These are phyloP conservation scores for Macrophomina pseudophaseolina DNA, from an alignment of 2,329 filamentous ascomycete genomes.

Conservation along the genomic window DNA sequence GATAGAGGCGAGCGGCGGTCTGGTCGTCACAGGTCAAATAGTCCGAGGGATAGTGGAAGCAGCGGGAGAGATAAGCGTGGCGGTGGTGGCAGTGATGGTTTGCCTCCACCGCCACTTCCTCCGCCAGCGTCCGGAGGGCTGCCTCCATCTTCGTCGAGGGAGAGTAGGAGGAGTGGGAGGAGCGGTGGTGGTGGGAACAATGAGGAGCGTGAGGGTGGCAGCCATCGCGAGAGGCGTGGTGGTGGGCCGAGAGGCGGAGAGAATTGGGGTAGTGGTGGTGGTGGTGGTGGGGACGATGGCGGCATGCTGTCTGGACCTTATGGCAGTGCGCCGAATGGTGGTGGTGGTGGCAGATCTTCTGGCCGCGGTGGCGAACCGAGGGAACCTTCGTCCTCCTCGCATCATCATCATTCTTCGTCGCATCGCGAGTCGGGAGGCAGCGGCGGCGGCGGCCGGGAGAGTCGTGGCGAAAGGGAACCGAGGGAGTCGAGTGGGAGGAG, in stretches of 20 bases:
- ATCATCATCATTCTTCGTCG: background rate
- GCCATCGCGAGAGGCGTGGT: conserved; percentile 4
- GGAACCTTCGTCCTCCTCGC: background rate
- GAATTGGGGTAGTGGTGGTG: background rate
- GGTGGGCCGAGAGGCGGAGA: background rate
- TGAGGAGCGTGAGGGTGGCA: conserved; percentile 15
- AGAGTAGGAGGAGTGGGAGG: background rate
- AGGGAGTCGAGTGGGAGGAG: background rate
- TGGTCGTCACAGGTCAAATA: conserved; percentile 18
- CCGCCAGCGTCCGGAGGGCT: background rate
- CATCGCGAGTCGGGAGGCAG: background rate
- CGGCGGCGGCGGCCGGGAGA: background rate
- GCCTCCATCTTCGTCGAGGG: too few species aligned
- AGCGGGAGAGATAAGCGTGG: conserved; percentile 6
- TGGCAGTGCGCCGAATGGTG: background rate
- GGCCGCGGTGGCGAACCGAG: conserved; percentile 3
- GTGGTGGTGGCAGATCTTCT: background rate
- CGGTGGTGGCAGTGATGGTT: background rate
- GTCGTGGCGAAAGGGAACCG: conserved; percentile 3
- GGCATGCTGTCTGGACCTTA: background rate
- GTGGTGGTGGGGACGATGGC: background rate
- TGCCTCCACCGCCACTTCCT: background rate
- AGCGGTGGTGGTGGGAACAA: background rate
- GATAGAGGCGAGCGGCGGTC: conserved; percentile 17
- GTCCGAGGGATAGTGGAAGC: background rate